A percentile compares a stretch with the other conserved stretches of the same genome.
Conservation (phyloP, 495 filamentous ascomycete genomes). For the Lasiosphaeris hirsuta region DNA sequence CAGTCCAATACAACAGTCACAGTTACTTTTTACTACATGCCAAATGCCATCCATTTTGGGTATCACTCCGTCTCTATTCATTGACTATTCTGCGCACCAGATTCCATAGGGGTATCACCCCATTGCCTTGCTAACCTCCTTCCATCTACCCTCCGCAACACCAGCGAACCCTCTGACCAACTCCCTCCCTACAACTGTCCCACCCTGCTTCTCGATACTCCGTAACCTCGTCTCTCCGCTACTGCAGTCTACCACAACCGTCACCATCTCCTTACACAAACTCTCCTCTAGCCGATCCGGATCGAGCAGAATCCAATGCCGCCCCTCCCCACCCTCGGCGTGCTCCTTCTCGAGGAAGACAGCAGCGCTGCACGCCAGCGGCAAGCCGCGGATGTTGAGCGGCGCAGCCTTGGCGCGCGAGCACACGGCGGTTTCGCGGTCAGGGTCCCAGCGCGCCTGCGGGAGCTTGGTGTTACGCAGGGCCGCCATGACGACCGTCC, state of each 20-base stretch:
- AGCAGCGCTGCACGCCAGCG: constrained; percentile 67
- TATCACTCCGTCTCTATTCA: constrained; percentile 13
- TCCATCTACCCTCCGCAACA: constrained; percentile 41
- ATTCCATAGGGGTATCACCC: neutral
- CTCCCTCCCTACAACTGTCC: constrained; percentile 43
- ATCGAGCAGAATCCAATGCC: constrained; percentile 77
- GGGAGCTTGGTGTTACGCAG: constrained; percentile 76
- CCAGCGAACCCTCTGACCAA: constrained; percentile 39
- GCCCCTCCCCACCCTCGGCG: constrained; percentile 35
- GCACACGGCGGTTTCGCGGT: constrained; percentile 75
- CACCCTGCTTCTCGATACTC: constrained; percentile 79
- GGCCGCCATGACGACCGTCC: constrained; percentile 81
- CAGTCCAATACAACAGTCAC: neutral
- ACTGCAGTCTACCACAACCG: constrained; percentile 65
- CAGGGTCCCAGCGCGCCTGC: constrained; percentile 77
- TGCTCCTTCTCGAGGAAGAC: constrained; percentile 72
- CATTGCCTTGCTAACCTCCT: constrained; percentile 34
- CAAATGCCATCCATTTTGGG: constrained; percentile 10
- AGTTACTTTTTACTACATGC: neutral
- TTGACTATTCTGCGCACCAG: neutral
- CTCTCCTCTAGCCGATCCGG: constrained; percentile 88
- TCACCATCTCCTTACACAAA: constrained; percentile 69
- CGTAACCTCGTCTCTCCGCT: constrained; percentile 55
- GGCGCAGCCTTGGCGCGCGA: constrained; percentile 52
- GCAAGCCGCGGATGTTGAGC: constrained; percentile 57